Evolutionary conservation across 192 early-diverging fungal species (phyloP), one percentile per base, ranked within the genome.

Genomic region (Podila epicladia): DNA sequence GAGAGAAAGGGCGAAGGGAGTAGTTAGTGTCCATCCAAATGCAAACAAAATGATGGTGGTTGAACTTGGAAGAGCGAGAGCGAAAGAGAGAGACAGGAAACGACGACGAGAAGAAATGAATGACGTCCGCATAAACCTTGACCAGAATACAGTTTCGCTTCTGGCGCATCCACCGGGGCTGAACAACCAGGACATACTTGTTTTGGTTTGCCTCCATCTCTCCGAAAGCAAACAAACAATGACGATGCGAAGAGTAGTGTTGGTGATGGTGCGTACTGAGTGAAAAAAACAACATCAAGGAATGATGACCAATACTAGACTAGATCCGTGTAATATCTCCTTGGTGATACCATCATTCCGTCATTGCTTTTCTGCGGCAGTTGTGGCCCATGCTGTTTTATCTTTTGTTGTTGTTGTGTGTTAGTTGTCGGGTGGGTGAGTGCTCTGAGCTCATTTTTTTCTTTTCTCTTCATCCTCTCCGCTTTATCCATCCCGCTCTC

Each of bases 151-250:
- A 55, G 53, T 41, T 65, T 45, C 13, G 41, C n/a, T 4, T 45
- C 15, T 45, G 41, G 41, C 15, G 41, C 41, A 37, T 37, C 35
- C 35, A 9, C 35, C 9, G 9, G 9, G 17, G n/a, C 4, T 24
- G 53, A 4, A 24, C 24, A 9, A 22, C 13, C 41, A 45, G 41
- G 41, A 22, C 24, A 19, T 26, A n/a, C 20, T 63, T 62, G 31
- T 62, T 62, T 62, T 62, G 60, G 62, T 2, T 63, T 29, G 64
- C 62, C 17, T 12, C 24, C 48, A 2, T 65, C 41, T 9, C 24
- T 22, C 55, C 41, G 35, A 37, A 37, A 37, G 35, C 35, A 64
- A 48, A 24, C 20, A 64, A 28, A 31, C 4, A 26, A 32, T 17
- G 29, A 31, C 9, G 29, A 32, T 17, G 29, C 45, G 28, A 11